phyloP scores from a whole-genome alignment of 2,329 filamentous ascomycete species.

The Cadophora sp. region DNA sequence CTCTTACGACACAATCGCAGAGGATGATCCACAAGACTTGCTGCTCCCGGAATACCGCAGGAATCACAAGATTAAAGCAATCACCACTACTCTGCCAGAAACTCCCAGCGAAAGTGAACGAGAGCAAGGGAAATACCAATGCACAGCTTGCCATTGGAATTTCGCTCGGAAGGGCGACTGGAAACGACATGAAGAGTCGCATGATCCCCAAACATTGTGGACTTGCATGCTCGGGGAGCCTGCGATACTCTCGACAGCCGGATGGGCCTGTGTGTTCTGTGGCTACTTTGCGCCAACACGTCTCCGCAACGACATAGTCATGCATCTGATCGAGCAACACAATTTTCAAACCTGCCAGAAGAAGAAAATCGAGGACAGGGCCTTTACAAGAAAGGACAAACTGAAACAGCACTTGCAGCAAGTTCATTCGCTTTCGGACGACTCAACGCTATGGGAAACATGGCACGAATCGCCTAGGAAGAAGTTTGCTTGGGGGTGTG shows the following conservation, averaged over 20 bases:
- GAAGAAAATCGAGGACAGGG: constrained; percentile 21
- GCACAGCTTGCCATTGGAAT: constrained; percentile 28
- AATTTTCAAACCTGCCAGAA: constrained; percentile 29
- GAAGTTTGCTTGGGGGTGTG: constrained; percentile 38
- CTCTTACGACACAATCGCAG: not conserved
- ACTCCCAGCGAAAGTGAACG: not conserved
- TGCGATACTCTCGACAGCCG: not conserved
- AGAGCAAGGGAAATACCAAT: constrained; percentile 27
- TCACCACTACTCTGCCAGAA: not conserved
- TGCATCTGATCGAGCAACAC: constrained; percentile 31
- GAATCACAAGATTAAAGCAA: not conserved
- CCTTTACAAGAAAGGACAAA: constrained; percentile 35
- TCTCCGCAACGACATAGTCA: constrained; percentile 24
- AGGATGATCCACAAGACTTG: not conserved
- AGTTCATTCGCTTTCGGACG: constrained; percentile 30
- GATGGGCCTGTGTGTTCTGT: constrained; percentile 35
- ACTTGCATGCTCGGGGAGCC: constrained; percentile 32
- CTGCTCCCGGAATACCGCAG: not conserved
- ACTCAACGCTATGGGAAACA: constrained; percentile 26
- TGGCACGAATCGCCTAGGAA: constrained; percentile 31
- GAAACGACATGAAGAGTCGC: constrained; percentile 36
- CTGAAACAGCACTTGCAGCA: constrained; percentile 36
- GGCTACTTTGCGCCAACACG: constrained; percentile 8
- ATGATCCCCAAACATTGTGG: constrained; percentile 36
- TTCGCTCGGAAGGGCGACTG: constrained; percentile 37